Percentiles rank a stretch among this genome's conserved stretches.
Conservation (phyloP, 2,329 filamentous ascomycete genomes). For the Dichotomopilus funicola region DNA sequence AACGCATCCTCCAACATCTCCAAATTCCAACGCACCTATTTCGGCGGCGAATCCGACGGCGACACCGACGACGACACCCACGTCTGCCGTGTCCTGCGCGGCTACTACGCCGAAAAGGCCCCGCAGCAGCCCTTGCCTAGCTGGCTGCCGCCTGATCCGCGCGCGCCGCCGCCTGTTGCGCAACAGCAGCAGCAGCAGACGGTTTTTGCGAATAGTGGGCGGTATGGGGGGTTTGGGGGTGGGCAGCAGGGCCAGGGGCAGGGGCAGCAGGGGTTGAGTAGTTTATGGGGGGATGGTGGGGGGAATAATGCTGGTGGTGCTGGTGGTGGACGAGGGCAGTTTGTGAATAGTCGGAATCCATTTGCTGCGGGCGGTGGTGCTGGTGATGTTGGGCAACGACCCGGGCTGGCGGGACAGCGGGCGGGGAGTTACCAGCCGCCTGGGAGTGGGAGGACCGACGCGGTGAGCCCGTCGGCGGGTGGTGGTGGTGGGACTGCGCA, state of each 20-base stretch:
- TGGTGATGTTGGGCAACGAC: slow-evolving; percentile 40
- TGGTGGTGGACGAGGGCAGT: slow-evolving; percentile 20
- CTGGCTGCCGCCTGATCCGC: slow-evolving; percentile 91
- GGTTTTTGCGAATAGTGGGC: slow-evolving; percentile 41
- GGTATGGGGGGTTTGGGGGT: slow-evolving; percentile 43
- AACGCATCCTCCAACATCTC: slow-evolving; percentile 60
- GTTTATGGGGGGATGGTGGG: slow-evolving; percentile 54
- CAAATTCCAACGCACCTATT: slow-evolving; percentile 62
- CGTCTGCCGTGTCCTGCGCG: slow-evolving; percentile 85
- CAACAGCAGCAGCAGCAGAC: slow-evolving; percentile 35
- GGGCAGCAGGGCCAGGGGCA: slow-evolving; percentile 24
- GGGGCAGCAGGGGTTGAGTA: slow-evolving; percentile 37
- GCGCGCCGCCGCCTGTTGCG: slow-evolving; percentile 46
- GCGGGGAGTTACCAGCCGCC: slow-evolving; percentile 65
- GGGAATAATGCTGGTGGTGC: slow-evolving; percentile 22
- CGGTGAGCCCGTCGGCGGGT: slow-evolving; percentile 18
- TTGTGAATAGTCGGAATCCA: slow-evolving; percentile 25
- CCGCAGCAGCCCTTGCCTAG: slow-evolving; percentile 58
- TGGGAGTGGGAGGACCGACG: slow-evolving; percentile 20
- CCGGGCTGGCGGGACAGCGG: slow-evolving; percentile 41
- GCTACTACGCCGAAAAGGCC: slow-evolving; percentile 87
- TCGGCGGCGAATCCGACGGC: slow-evolving; percentile 59
- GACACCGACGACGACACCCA: slow-evolving; percentile 86
- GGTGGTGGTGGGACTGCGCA: slow-evolving; percentile 57
- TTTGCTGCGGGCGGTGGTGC: slow-evolving; percentile 28